Evolutionary conservation across 352 stramenopile species (phyloP).

Genomic region (Globisporangium perplexum): DNA sequence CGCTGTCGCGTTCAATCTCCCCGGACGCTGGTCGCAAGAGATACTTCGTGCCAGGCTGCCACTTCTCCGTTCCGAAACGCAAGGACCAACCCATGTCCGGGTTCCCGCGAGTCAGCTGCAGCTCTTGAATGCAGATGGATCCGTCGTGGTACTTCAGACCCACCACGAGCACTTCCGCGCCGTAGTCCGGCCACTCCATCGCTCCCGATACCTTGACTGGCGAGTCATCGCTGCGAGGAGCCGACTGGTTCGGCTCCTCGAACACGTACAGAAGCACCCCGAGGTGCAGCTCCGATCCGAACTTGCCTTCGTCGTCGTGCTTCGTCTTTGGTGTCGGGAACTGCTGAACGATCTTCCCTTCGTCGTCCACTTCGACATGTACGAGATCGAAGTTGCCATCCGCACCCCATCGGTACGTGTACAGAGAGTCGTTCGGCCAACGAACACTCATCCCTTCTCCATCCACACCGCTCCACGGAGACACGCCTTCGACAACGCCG

Average conservation of each 20-base stretch:
- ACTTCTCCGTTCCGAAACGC: conserved; percentile 83
- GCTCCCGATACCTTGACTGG: conserved; percentile 42
- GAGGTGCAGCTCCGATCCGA: conserved; percentile 72
- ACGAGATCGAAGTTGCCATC: conserved; percentile 85
- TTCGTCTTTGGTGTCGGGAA: conserved; percentile 69
- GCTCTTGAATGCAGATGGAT: conserved; percentile 68
- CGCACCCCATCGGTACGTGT: conserved; percentile 86
- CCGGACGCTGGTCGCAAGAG: conserved; percentile 24
- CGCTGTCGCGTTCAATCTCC: not conserved
- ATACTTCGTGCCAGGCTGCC: conserved; percentile 86
- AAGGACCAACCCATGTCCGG: conserved; percentile 84
- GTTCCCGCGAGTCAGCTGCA: conserved; percentile 75
- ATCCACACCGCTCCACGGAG: conserved; percentile 84
- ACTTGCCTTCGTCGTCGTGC: conserved; percentile 64
- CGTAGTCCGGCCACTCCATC: conserved; percentile 84
- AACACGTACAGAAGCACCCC: conserved; percentile 75
- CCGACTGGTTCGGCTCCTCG: conserved; percentile 10
- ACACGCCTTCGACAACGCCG: conserved; percentile 78
- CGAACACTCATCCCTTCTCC: conserved; percentile 86
- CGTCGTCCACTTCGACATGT: conserved; percentile 80
- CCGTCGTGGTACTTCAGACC: conserved; percentile 50
- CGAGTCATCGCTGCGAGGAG: not conserved
- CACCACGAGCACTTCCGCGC: conserved; percentile 62
- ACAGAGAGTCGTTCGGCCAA: conserved; percentile 85
- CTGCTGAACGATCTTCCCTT: conserved; percentile 63